phyloP scores from a whole-genome alignment of 331 rosid species.

The Malus hybrid region DNA sequence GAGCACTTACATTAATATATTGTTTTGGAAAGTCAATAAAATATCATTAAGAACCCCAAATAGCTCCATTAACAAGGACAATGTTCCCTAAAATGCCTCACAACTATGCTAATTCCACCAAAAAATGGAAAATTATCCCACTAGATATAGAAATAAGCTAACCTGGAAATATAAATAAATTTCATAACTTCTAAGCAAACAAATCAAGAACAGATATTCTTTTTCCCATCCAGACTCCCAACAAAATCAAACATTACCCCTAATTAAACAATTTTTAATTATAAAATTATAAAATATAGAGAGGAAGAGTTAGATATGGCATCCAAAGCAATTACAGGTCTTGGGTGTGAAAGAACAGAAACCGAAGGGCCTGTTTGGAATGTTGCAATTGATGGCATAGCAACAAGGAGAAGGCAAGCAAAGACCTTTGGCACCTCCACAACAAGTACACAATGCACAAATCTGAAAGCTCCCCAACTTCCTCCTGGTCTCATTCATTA shows the following conservation, averaged over 20 bases:
- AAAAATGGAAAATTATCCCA: constrained; percentile 20
- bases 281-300: constrained; percentile 17
- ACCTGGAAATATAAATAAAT: constrained; percentile 30
- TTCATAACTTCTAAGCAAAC: constrained; percentile 28
- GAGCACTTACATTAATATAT: constrained; percentile 15
- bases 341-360: constrained; percentile 96
- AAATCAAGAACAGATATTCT: constrained; percentile 70
- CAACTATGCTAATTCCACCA: constrained; percentile 29
- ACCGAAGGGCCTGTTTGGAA: constrained; percentile 94
- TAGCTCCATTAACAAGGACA: constrained; percentile 40
- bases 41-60: constrained; percentile 39
- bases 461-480: constrained; percentile 79
- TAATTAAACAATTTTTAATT: constrained; percentile 25
- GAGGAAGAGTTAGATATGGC: constrained; percentile 52
- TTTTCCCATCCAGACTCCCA: constrained; percentile 60
- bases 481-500: constrained; percentile 79
- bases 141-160: constrained; percentile 22
- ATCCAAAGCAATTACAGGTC: constrained; percentile 98
- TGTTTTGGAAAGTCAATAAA: constrained; percentile 26
- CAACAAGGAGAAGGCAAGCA: constrained; percentile 98
- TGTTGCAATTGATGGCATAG: constrained; percentile 98
- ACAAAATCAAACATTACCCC: constrained; percentile 35
- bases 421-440: constrained; percentile 86
- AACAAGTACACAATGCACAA: constrained; percentile 96
- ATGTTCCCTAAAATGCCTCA: constrained; percentile 24